phyloP scores from a whole-genome alignment of 1,139 yeast species.

The Dujonia santamariae region DNA sequence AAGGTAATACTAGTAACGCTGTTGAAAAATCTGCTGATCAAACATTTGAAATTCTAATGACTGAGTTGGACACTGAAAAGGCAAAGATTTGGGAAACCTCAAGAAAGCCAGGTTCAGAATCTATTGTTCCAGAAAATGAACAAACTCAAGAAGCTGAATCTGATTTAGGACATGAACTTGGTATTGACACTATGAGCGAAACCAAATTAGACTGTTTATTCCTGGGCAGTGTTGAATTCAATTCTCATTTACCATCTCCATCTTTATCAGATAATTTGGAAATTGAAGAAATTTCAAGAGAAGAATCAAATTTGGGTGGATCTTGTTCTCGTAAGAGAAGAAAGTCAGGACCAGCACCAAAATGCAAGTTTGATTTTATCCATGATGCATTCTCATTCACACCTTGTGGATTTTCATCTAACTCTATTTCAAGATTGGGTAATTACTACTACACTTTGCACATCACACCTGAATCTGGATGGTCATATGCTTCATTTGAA shows the following conservation, averaged over 20 bases:
- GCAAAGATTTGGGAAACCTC: slow-evolving; percentile 62
- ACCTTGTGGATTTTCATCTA: slow-evolving; percentile 97
- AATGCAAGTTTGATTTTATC: slow-evolving; percentile 24
- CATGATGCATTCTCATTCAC: slow-evolving; percentile 90
- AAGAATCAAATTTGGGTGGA: not conserved
- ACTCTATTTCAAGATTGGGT: slow-evolving; percentile 57
- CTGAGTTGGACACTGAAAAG: slow-evolving; percentile 62
- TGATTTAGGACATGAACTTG: slow-evolving; percentile 79
- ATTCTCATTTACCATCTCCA: slow-evolving; percentile 37
- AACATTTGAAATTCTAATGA: slow-evolving; percentile 90
- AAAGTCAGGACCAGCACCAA: not conserved
- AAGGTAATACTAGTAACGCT: slow-evolving; percentile 9
- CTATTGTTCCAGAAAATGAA: slow-evolving; percentile 26
- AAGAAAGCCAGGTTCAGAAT: slow-evolving; percentile 50
- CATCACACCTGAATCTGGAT: slow-evolving; percentile 89
- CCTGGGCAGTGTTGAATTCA: slow-evolving; percentile 19
- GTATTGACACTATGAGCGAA: slow-evolving; percentile 60
- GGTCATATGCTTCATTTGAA: slow-evolving; percentile 96
- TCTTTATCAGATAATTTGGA: slow-evolving; percentile 27
- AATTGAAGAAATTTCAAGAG: slow-evolving; percentile 12
- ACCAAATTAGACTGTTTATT: slow-evolving; percentile 64
- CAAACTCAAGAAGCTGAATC: slow-evolving; percentile 46
- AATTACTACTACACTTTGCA: slow-evolving; percentile 84
- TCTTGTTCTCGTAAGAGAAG: slow-evolving; percentile 1
- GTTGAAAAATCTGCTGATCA: slow-evolving; percentile 44